These are phyloP conservation scores for Colletotrichum magnum DNA, from an alignment of 2,329 filamentous ascomycete genomes.

Conservation along the genomic window DNA sequence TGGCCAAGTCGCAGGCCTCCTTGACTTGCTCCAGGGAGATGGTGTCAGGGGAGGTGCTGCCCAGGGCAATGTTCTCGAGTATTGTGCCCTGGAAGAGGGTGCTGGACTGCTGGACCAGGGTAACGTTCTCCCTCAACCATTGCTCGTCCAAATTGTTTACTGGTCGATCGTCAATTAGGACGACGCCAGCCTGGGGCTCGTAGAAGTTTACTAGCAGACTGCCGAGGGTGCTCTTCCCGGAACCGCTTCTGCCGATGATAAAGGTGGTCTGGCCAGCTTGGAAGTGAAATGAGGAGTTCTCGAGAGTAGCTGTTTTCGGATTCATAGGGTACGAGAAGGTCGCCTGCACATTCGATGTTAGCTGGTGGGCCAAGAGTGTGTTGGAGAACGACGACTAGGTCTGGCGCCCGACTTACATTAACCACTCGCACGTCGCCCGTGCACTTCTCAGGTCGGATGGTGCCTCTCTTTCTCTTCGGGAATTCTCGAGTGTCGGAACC, in stretches of 20 bases:
- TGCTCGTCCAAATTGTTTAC: constrained; percentile 73
- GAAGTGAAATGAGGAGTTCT: constrained; percentile 77
- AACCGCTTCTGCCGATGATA: constrained; percentile 88
- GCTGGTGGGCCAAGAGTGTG: not conserved
- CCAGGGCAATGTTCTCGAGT: constrained; percentile 83
- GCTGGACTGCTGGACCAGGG: constrained; percentile 86
- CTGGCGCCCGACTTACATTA: constrained; percentile 64
- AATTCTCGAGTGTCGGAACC: constrained; percentile 45
- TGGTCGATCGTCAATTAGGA: constrained; percentile 77
- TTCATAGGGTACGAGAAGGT: constrained; percentile 85
- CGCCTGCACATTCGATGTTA: constrained; percentile 64
- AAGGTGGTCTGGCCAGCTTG: constrained; percentile 81
- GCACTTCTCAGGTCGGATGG: constrained; percentile 55
- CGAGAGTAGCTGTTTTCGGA: constrained; percentile 70
- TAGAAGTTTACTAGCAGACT: constrained; percentile 88
- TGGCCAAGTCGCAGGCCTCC: constrained; percentile 74
- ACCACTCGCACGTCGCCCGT: constrained; percentile 78
- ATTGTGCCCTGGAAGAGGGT: constrained; percentile 87
- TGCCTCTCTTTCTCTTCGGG: constrained; percentile 39
- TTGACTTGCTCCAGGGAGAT: constrained; percentile 70
- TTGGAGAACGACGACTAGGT: not conserved
- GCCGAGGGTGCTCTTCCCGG: constrained; percentile 90
- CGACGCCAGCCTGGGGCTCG: constrained; percentile 72
- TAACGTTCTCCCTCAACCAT: constrained; percentile 85
- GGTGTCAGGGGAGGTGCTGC: constrained; percentile 54